A percentile compares a stretch with the other conserved stretches of the same genome.
These are phyloP conservation scores for Leucocoprinus sp. DNA, from an alignment of 768 basidiomycete genomes.

Conservation along the genomic window DNA sequence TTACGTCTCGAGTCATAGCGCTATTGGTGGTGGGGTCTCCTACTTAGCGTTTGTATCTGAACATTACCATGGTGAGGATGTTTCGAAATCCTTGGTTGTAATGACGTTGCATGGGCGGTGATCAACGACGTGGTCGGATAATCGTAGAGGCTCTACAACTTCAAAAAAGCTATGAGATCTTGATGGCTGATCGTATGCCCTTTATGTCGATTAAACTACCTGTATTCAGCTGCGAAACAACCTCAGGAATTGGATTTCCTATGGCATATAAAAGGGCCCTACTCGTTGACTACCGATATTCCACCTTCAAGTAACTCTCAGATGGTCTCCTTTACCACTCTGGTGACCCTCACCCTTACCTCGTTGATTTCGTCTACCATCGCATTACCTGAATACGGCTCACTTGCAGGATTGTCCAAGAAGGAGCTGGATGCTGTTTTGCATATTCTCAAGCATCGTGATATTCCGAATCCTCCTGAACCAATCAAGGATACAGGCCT, in stretches of 20 bases:
- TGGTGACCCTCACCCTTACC: constrained; percentile 2
- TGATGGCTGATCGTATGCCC: too few species aligned
- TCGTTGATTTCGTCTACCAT: background rate
- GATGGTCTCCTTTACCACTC: background rate
- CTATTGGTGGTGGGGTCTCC: too few species aligned
- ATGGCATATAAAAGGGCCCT: background rate
- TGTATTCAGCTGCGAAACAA: too few species aligned
- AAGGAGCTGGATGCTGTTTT: constrained; percentile 14
- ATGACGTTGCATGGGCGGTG: too few species aligned
- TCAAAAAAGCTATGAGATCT: too few species aligned
- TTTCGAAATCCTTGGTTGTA: too few species aligned
- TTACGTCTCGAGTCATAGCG: too few species aligned
- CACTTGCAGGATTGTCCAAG: constrained; percentile 18
- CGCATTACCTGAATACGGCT: constrained; percentile 18
- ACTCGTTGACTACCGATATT: background rate
- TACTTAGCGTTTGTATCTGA: too few species aligned
- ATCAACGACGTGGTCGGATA: too few species aligned
- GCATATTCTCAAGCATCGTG: background rate
- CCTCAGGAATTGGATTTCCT: background rate
- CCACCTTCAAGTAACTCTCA: background rate
- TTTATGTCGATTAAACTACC: too few species aligned
- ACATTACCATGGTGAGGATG: too few species aligned
- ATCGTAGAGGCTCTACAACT: too few species aligned
- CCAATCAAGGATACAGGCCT: constrained; percentile 10
- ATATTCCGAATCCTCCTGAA: constrained; percentile 8